phyloP scores from a whole-genome alignment of 2,329 filamentous ascomycete genomes.

The Xylariaceae sp. region DNA sequence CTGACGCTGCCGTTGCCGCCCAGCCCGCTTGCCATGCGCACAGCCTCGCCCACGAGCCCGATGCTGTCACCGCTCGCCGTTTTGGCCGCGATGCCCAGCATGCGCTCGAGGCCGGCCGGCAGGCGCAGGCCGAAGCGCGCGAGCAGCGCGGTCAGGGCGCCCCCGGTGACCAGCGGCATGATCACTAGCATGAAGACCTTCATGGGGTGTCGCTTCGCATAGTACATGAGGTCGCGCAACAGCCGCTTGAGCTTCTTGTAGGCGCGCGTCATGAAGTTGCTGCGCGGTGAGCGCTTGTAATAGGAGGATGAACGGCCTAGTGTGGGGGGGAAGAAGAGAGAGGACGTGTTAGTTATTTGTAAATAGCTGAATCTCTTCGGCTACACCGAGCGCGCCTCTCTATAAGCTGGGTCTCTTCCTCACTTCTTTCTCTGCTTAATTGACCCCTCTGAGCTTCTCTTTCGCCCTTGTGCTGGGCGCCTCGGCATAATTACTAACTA shows the following conservation, averaged over 20 bases:
- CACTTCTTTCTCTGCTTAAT: not conserved
- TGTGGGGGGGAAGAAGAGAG: no score
- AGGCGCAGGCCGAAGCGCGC: constrained; percentile 79
- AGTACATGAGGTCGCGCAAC: constrained; percentile 79
- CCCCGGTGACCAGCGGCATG: constrained; percentile 85
- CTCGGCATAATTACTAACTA: not conserved
- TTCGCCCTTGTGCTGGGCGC: no score
- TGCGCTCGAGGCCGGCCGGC: constrained; percentile 66
- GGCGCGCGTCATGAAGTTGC: constrained; percentile 76
- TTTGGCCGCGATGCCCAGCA: constrained; percentile 60
- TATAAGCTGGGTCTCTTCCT: not conserved
- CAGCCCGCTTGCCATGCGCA: constrained; percentile 55
- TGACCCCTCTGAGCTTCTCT: no score
- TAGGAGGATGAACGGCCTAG: constrained; percentile 65
- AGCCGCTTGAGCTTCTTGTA: constrained; percentile 79
- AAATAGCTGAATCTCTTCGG: not conserved
- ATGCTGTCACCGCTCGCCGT: constrained; percentile 54
- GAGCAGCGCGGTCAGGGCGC: constrained; percentile 78
- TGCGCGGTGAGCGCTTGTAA: constrained; percentile 82
- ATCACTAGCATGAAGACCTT: constrained; percentile 89
- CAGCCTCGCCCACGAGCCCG: constrained; percentile 60
- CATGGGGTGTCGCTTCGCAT: constrained; percentile 81
- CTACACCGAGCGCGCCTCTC: not conserved
- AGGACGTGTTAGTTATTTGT: constrained; percentile 8
- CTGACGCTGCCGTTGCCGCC: constrained; percentile 27